Conservation (phyloP, 352 stramenopile genomes). For the Elongisporangium anandrum region DNA sequence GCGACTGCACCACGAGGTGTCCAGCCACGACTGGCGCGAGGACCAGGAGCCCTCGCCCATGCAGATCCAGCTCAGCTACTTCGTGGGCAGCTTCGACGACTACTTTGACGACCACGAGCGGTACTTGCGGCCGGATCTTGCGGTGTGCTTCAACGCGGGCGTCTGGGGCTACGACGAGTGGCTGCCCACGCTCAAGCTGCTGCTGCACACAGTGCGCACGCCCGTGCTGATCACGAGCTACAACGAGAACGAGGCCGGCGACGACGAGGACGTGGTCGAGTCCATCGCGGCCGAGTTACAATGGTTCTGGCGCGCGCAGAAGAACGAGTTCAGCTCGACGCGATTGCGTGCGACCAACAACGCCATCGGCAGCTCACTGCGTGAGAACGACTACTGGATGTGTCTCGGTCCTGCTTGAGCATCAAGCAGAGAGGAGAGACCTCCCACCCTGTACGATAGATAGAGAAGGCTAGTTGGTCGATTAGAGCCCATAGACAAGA, state of each 20-base stretch:
- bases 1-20: conserved; percentile 31
- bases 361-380: conserved; percentile 41
- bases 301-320: conserved; percentile 74
- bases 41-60: conserved; percentile 10
- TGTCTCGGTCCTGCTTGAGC: conserved; percentile 33
- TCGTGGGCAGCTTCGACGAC: conserved; percentile 61
- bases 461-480: background rate
- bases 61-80: conserved; percentile 56
- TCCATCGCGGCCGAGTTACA: conserved; percentile 22
- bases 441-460: background rate
- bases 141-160: conserved; percentile 82
- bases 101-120: conserved; percentile 38
- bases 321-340: conserved; percentile 51
- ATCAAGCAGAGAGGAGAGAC: background rate
- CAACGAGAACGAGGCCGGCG: conserved; percentile 73
- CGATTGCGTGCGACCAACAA: conserved; percentile 56
- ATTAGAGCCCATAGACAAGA: background rate
- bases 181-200: conserved; percentile 61
- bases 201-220: conserved; percentile 47
- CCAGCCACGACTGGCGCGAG: conserved; percentile 1
- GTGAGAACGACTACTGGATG: conserved; percentile 85
- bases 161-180: conserved; percentile 89
- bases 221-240: conserved; percentile 83
- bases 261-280: conserved; percentile 78
- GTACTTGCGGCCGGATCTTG: conserved; percentile 52